phyloP scores from a whole-genome alignment of 129 eudicot species.

The Flaveria robusta region DNA sequence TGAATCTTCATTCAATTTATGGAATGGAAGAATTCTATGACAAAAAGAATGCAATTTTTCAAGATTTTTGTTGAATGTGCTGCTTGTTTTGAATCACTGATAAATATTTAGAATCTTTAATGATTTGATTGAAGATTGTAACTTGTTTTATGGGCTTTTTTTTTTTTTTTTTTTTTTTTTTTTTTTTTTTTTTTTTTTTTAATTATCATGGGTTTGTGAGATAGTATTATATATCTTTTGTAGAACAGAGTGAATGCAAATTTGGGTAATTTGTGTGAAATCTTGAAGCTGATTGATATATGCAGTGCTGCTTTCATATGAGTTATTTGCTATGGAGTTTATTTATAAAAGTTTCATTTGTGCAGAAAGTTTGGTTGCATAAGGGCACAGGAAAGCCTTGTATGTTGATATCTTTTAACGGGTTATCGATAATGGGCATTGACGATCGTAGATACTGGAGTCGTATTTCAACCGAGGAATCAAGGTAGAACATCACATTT shows the following conservation, averaged over 20 bases:
- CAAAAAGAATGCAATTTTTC: background rate
- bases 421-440: conserved; percentile 74
- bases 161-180: background rate
- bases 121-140: conserved; percentile 21
- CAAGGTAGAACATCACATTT: conserved; percentile 54
- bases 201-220: conserved; percentile 13
- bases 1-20: too few species aligned
- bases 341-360: conserved; percentile 26
- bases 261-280: background rate
- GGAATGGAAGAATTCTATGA: background rate
- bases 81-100: too few species aligned
- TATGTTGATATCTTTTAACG: conserved; percentile 65
- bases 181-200: background rate
- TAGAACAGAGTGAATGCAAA: conserved; percentile 1
- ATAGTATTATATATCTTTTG: background rate
- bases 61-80: background rate
- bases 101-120: background rate
- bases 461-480: conserved; percentile 67
- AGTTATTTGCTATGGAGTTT: conserved; percentile 12
- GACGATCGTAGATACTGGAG: conserved; percentile 96
- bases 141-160: background rate
- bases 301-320: background rate
- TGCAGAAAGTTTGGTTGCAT: conserved; percentile 91
- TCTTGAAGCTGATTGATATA: background rate
- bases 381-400: conserved; percentile 69